Base-by-base conservation (phyloP, 306 rosid genomes). In the Aeschynomene evenia region DNA sequence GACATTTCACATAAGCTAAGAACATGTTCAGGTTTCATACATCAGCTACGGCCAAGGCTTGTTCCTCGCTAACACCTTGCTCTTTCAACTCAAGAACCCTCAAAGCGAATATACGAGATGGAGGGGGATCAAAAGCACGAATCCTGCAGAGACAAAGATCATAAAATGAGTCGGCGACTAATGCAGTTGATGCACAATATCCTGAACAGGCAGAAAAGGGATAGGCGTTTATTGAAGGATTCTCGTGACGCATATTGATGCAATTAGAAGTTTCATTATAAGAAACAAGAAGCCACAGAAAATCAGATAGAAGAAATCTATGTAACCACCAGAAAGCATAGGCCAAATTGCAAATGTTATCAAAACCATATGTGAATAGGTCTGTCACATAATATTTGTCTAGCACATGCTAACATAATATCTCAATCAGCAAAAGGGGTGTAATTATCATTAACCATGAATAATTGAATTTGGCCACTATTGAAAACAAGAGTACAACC, bases 1-100 rank as follows among this genome's bases (percentile, higher is more conserved):
- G 18, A 73, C 5, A 28, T 28, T n/a, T n/a, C n/a, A n/a, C n/a
- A n/a, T n/a, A n/a, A n/a, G n/a, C n/a, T n/a, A 33, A 53, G 49
- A 19, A 21, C 22, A 64, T 43, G 16, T 49, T 48, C 15, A 63
- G 46, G 57, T 55, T 69, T 82, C 87, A 29, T 79, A 91, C 99
- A 69, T 94, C 83, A 1, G 97, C 99, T 59, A 84, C 81, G 4
- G 84, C 87, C 91, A 89, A 74, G 56, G 99, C 97, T 78, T 87
- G 86, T 50, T 81, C 83, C 84, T 94, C 96, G 70, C 70, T 22
- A 49, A 89, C 85, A 6, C 96, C 96, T 37, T 83, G 92, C 60
- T 87, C 90, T 80, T 84, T 88, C 83, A 90, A 62, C 63, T 85
- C 91, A 56, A 90, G 87, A 52, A 94, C 92, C 80, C 92, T 78